Base-by-base conservation (phyloP, 202 grass and related monocot species). In the Elaeis oleifera region DNA sequence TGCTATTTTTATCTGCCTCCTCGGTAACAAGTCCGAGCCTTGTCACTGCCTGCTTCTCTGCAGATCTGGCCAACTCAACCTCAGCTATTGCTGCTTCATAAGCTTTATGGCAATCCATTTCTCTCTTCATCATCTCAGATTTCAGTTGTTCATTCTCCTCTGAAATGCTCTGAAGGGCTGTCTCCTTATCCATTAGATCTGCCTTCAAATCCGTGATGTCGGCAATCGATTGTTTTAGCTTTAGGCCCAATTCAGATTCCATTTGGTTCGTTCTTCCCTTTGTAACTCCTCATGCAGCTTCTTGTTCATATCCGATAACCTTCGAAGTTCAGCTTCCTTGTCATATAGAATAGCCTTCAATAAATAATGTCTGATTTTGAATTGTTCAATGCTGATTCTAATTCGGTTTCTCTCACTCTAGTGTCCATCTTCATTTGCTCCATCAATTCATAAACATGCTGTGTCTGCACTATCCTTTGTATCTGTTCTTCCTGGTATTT, bases 341-440 rank as follows among this genome's bases (percentile, higher is more conserved):
- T 97, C 94, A 53, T 92, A 92, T 18, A 97, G 85, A 74, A 54
- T 92, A 27, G 88, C 88, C 79, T 97, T 97, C 29, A 97, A 85
- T 72, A 81, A 53, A 88, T 75, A 50, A 79, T 77, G 56, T 97
- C 88, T 3, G 88, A 85, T 68, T 72, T 86, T 5, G 77, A 27
- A 63, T 64, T 69, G 36, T 78, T 73, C 17, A 81, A 69, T 58
- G 68, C 72, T 15, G 53, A 49, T 18, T 79, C 66, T 3, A 92
- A 61, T 74, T 92, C 83, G 18, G 58, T 44, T 79, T 92, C 81
- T 60, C 84, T 86, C 32, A 79, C 56, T 51, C 77, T 81, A 2
- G 71, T 82, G 60, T 94, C 82, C 0, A 52, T 79, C 66, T 73
- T 86, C 23, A 80, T 58, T 63, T 89, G 77, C 44, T 99, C 78